Evolutionary conservation across 1,284 basidiomycete species (phyloP).

Genomic region (Heterobasidion annosum): DNA sequence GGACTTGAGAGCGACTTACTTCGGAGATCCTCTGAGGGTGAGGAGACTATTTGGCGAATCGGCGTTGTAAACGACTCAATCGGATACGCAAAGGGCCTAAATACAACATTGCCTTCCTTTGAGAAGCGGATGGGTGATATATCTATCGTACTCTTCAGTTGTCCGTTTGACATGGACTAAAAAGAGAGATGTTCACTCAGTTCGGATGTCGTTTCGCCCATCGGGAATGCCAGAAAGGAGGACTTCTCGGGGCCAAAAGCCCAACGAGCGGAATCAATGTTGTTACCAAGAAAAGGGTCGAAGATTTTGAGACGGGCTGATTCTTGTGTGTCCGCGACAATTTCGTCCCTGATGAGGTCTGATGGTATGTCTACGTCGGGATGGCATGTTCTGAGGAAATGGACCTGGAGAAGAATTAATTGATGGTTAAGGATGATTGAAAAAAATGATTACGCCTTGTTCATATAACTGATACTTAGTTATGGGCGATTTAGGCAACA

Average conservation of each 20-base stretch:
- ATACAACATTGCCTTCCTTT: conserved; percentile 18
- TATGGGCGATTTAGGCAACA: conserved; percentile 18
- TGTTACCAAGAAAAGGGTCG: conserved; percentile 48
- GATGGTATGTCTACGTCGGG: conserved; percentile 64
- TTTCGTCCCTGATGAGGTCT: conserved; percentile 48
- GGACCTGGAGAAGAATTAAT: conserved; percentile 33
- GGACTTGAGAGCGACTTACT: neutral
- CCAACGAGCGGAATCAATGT: conserved; percentile 32
- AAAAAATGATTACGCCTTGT: conserved; percentile 41
- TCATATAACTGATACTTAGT: conserved; percentile 40
- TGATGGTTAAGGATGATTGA: neutral
- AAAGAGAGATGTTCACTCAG: conserved; percentile 40
- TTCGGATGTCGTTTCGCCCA: conserved; percentile 45
- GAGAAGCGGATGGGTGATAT: conserved; percentile 34
- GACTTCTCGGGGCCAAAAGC: conserved; percentile 18
- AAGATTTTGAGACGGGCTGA: conserved; percentile 28
- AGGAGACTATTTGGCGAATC: conserved; percentile 33
- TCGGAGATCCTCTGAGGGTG: neutral
- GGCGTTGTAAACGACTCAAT: conserved; percentile 44
- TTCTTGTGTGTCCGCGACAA: conserved; percentile 34
- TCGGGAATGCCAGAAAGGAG: conserved; percentile 45
- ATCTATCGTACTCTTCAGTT: conserved; percentile 26
- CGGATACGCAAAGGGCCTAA: conserved; percentile 34
- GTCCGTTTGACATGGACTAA: neutral
- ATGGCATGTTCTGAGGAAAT: conserved; percentile 57